Base-by-base conservation (phyloP, 2,329 filamentous ascomycete genomes). In the Plenodomus lindquistii region DNA sequence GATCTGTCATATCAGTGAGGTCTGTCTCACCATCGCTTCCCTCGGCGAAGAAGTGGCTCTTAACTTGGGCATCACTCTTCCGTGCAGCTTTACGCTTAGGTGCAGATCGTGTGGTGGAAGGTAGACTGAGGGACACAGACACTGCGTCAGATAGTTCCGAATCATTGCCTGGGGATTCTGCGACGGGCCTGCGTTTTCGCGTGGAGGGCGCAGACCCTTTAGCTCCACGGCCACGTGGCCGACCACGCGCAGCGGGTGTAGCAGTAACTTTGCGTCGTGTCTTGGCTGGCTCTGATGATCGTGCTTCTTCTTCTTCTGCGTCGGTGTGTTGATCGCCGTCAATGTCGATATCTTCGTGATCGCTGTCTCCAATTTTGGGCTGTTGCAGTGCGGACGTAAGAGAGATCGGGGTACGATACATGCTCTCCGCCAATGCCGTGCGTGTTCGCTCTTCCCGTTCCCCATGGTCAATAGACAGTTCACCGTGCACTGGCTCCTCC, bases 241-340 rank as follows among this genome's bases (percentile, higher is more conserved):
- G 38, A 27, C 35, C 29, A 19, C 45, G 42, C 15, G 35, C 13
- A 17, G 38, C 18, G 16, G 41, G 24, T 24, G 37, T 36, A 22
- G 38, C 11, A 37, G 55, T 40, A 24, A 24, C 22, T 31, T 56
- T 62, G 17, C 57, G 59, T 3, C 51, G 53, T 46, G 19, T 41
- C n/a, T 15, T 19, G 37, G 34, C 47, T 40, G 17, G 48, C 4
- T 31, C 27, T 15, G 27, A 8, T 31, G 27, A 31, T 29, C 16
- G 35, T 17, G 37, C 29, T 15, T 39, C 20, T 24, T 54, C 46
- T 5, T 59, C 43, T 22, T 56, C 47, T 4, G 50, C 47, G 19
- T 82, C 79, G 9, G 39, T 34, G 3, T 46, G 34, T n/a, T 41
- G 27, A 11, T 42, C 34, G 49, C 81, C 80, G 2, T 70, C 40